These are phyloP conservation scores for Yamadazyma sp. DNA, from an alignment of 805 yeast genomes.

Conservation along the genomic window DNA sequence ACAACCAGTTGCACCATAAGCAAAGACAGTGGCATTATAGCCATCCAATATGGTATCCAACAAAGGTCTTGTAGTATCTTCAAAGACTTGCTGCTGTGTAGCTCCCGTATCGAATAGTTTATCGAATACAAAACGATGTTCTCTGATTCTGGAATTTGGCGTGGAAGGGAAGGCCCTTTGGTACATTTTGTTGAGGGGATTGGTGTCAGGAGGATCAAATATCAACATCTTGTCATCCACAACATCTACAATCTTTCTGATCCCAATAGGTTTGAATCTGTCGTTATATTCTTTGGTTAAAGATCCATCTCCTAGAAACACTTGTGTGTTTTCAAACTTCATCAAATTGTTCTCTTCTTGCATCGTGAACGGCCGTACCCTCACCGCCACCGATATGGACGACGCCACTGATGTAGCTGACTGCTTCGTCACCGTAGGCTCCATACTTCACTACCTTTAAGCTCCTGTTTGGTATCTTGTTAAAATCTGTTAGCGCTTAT, in stretches of 20 bases:
- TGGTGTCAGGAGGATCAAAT: conserved; percentile 78
- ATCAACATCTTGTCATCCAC: conserved; percentile 84
- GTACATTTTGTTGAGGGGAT: conserved; percentile 56
- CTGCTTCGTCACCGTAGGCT: too few relatives aligned
- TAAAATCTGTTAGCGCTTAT: too few relatives aligned
- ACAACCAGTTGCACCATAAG: conserved; percentile 97
- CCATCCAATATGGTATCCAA: conserved; percentile 79
- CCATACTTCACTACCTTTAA: too few relatives aligned
- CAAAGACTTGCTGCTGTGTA: conserved; percentile 65
- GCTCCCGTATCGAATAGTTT: conserved; percentile 65
- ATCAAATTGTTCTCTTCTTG: conserved; percentile 51
- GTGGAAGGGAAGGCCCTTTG: conserved; percentile 36
- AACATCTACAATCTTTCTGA: conserved; percentile 70
- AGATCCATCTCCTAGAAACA: conserved; percentile 57
- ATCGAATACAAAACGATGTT: conserved; percentile 82
- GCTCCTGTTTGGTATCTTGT: too few relatives aligned
- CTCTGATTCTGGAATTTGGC: conserved; percentile 51
- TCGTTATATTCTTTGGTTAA: conserved; percentile 17
- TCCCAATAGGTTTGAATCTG: conserved; percentile 42
- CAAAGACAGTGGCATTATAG: conserved; percentile 86
- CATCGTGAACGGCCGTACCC: conserved; percentile 80
- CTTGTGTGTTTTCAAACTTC: conserved; percentile 31
- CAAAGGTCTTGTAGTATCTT: conserved; percentile 64
- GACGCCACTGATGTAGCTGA: too few relatives aligned
- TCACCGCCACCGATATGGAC: conserved; percentile 70